Evolutionary conservation across 257 asterid genomes (phyloP).

Genomic region (Solanum ahanhuiri): DNA sequence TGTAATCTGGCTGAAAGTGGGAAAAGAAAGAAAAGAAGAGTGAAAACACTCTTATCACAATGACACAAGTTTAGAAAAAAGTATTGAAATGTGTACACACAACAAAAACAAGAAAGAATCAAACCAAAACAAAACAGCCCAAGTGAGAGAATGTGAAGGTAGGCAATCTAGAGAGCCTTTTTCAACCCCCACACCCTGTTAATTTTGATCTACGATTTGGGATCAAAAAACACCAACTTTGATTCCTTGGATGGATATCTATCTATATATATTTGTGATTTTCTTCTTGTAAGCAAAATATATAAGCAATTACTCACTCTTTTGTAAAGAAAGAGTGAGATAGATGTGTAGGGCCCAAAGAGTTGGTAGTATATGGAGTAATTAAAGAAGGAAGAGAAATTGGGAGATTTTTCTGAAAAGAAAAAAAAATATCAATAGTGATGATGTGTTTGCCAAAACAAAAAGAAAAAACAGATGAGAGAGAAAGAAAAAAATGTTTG

Average conservation of each 20-base stretch:
- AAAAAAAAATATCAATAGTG: not conserved
- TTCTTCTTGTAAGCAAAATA: not conserved
- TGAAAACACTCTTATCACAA: not conserved
- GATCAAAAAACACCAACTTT: not conserved
- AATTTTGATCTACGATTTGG: not conserved
- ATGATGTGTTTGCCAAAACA: not conserved
- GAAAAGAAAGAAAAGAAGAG: not conserved
- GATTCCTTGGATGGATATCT: not conserved
- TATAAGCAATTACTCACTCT: not conserved
- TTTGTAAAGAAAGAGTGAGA: not conserved
- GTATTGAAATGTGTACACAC: conserved; percentile 12
- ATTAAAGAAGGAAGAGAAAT: not conserved
- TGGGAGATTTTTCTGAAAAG: not conserved
- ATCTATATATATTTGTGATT: not conserved
- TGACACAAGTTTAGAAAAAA: conserved; percentile 9
- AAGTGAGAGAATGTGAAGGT: not conserved
- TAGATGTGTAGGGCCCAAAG: not conserved
- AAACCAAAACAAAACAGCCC: not conserved
- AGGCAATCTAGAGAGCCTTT: not conserved
- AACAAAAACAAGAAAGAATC: not conserved
- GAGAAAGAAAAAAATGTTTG: not conserved
- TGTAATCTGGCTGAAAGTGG: conserved; percentile 44
- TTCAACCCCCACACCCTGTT: not conserved
- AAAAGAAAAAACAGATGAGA: not conserved
- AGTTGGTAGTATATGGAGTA: not conserved